Base-by-base conservation (phyloP, 305 asterid species). In the Coffea humblotiana region DNA sequence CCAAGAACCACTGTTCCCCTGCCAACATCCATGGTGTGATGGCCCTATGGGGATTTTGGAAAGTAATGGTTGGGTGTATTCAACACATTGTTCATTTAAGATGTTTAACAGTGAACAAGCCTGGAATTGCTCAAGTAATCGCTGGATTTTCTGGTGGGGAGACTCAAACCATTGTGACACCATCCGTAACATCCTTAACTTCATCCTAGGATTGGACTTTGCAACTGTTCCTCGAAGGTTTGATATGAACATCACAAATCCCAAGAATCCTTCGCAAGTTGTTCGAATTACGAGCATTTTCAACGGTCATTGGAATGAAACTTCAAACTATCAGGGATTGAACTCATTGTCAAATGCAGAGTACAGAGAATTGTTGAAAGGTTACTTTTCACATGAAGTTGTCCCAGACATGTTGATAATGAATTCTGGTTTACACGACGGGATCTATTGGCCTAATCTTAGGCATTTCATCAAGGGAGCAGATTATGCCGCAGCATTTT, bases 81-180 rank as follows among this genome's bases (percentile, higher is more conserved):
- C 99, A 2, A 71, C 98, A 65, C 98, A 95, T 87, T 95, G 99
- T 80, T 93, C 99, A n/a, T 93, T 95, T 86, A 87, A 90, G 82
- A n/a, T 93, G 85, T 87, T 88, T 56, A 68, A 83, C 0, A 75
- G 82, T 19, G 79, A 85, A 67, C 89, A 90, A 11, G 96, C 97
- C 0, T 93, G 99, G 99, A 80, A 76, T 29, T 88, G 96, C 73
- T 77, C 92, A 85, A 86, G 56, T 52, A 79, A 80, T 10, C 89
- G 97, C 4, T 95, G 98, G 99, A 91, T 95, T 63, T 95, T 95
- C 80, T 93, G 98, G 99, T 95, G 99, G 99, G 99, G 98, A 0
- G 98, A 95, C 74, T 95, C 99, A 1, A 95, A 95, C 79, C 99
- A 95, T 66, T 92, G 97, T 79, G 99, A 95, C 65, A 92, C 98